Evolutionary conservation across 2,329 filamentous ascomycete species (phyloP).

Genomic region (Xylaria sp.): DNA sequence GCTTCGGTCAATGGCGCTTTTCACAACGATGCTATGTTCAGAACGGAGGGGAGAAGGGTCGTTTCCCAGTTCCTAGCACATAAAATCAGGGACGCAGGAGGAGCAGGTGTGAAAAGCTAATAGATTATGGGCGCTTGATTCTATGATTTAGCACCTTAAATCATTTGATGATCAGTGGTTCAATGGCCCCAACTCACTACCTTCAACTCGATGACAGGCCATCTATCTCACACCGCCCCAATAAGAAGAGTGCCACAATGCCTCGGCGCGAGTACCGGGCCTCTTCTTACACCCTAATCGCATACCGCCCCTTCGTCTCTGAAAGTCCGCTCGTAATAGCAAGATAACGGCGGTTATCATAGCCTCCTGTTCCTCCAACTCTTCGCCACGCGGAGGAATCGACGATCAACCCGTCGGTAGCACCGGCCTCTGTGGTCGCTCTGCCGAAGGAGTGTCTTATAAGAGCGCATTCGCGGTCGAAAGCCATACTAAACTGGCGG

Average conservation of each 20-base stretch:
- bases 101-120: not conserved
- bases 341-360: not conserved
- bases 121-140: not conserved
- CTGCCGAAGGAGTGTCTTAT: not conserved
- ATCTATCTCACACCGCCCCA: no score
- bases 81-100: conserved; percentile 33
- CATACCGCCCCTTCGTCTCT: not conserved
- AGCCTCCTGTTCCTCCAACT: not conserved
- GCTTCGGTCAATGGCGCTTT: conserved; percentile 61
- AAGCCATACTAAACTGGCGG: not conserved
- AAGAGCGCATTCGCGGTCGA: not conserved
- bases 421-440: not conserved
- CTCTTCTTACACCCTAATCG: not conserved
- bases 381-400: not conserved
- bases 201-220: no score
- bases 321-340: not conserved
- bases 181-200: no score
- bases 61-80: conserved; percentile 57
- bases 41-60: conserved; percentile 56
- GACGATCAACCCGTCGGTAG: not conserved
- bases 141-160: not conserved
- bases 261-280: not conserved
- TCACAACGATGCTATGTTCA: conserved; percentile 67
- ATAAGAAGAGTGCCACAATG: no score
- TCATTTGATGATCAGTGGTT: no score